Evolutionary conservation across 208 protist species (phyloP).

Genomic region (Zelonia costaricensis): DNA sequence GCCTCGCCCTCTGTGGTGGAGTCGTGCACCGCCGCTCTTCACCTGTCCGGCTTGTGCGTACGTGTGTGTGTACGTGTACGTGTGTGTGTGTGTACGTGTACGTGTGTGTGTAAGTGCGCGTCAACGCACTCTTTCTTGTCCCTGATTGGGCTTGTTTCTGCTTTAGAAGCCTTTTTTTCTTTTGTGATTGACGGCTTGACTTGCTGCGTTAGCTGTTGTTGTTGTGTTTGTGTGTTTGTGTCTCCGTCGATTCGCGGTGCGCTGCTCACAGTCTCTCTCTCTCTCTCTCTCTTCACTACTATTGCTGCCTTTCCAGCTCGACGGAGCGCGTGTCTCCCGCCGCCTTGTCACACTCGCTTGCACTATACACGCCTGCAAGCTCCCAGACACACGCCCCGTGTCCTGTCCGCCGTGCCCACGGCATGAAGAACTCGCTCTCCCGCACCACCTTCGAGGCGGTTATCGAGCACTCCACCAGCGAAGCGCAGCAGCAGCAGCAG

Average conservation of each 20-base stretch:
- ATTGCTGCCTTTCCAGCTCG: too few relatives aligned
- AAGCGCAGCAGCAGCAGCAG: not conserved
- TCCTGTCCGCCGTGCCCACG: too few relatives aligned
- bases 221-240: not conserved
- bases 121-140: not conserved
- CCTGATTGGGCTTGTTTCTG: too few relatives aligned
- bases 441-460: constrained; percentile 5
- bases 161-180: too few relatives aligned
- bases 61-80: not conserved
- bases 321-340: too few relatives aligned
- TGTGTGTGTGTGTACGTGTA: constrained; percentile 6
- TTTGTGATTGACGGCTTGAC: not conserved
- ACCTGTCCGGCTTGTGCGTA: not conserved
- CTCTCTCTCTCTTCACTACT: not conserved
- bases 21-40: too few relatives aligned
- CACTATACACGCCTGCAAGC: not conserved
- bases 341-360: not conserved
- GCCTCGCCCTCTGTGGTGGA: too few relatives aligned
- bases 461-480: not conserved
- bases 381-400: not conserved
- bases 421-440: not conserved
- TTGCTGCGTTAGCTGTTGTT: too few relatives aligned
- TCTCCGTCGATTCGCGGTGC: not conserved
- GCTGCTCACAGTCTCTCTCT: not conserved
- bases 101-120: constrained; percentile 1